These are phyloP conservation scores for Globisporangium canariense DNA, from an alignment of 352 stramenopile genomes.

Conservation along the genomic window DNA sequence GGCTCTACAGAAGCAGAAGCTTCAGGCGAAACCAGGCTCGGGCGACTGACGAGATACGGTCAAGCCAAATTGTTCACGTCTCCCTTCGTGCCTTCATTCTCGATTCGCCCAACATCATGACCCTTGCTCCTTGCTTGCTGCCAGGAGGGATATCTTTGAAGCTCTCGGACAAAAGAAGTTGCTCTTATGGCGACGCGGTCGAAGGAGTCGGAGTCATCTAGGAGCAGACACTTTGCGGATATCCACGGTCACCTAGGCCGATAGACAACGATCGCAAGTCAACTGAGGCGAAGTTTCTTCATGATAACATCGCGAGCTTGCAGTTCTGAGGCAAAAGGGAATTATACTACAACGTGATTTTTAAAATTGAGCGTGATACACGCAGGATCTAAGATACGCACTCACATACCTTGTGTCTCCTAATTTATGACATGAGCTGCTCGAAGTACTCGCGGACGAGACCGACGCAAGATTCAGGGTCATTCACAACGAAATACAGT, in stretches of 20 bases:
- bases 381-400: background rate
- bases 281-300: too few species aligned
- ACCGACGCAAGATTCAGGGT: conserved; percentile 16
- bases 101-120: too few species aligned
- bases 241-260: too few species aligned
- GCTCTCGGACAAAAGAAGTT: too few species aligned
- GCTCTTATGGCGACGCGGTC: too few species aligned
- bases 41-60: background rate
- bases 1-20: conserved; percentile 28
- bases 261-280: too few species aligned
- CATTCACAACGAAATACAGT: conserved; percentile 18
- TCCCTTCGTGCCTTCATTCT: too few species aligned
- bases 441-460: conserved; percentile 19
- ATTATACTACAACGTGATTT: conserved; percentile 1
- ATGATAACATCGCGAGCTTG: background rate
- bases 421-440: conserved; percentile 13
- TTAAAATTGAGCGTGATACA: background rate
- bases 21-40: background rate
- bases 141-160: too few species aligned
- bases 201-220: too few species aligned
- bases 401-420: background rate
- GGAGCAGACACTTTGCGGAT: too few species aligned
- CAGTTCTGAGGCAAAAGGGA: background rate
- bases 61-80: too few species aligned
- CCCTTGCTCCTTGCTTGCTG: too few species aligned